These are phyloP conservation scores for Grosmannia huntii DNA, from an alignment of 2,329 filamentous ascomycete species.

Conservation along the genomic window DNA sequence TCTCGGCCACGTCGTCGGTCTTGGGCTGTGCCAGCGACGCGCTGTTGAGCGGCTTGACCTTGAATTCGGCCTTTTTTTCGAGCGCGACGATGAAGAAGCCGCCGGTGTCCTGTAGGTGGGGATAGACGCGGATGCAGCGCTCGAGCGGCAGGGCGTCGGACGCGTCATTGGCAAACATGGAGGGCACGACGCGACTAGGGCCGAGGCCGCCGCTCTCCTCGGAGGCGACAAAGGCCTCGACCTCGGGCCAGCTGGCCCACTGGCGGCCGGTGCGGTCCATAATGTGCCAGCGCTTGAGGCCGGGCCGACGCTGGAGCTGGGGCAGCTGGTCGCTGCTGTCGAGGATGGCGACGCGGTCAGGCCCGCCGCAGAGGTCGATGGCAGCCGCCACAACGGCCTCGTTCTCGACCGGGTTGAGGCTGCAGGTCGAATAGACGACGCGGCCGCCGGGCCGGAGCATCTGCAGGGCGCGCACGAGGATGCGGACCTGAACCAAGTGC, in stretches of 20 bases:
- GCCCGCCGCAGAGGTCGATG: slow-evolving; percentile 79
- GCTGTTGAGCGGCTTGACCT: slow-evolving; percentile 45
- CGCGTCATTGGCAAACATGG: slow-evolving; percentile 64
- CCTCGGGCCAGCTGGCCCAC: slow-evolving; percentile 72
- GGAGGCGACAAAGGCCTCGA: slow-evolving; percentile 53
- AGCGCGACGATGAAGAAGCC: slow-evolving; percentile 96
- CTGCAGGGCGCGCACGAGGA: slow-evolving; percentile 82
- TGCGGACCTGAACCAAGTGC: slow-evolving; percentile 75
- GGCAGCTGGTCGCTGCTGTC: slow-evolving; percentile 72
- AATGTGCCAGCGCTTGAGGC: slow-evolving; percentile 73
- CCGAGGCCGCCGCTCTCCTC: slow-evolving; percentile 39
- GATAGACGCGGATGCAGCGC: slow-evolving; percentile 85
- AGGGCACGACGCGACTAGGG: slow-evolving; percentile 59
- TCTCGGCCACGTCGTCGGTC: slow-evolving; percentile 16
- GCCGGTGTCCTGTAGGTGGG: slow-evolving; percentile 90
- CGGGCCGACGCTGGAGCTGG: slow-evolving; percentile 61
- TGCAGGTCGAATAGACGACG: slow-evolving; percentile 96
- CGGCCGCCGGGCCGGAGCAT: slow-evolving; percentile 92
- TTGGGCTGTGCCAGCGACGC: slow-evolving; percentile 15
- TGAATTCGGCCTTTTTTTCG: slow-evolving; percentile 82
- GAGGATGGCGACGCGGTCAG: slow-evolving; percentile 67
- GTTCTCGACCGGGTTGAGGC: slow-evolving; percentile 97
- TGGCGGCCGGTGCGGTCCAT: slow-evolving; percentile 76
- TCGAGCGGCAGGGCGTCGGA: slow-evolving; percentile 64
- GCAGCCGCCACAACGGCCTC: slow-evolving; percentile 83